Percentiles rank a stretch among this genome's conserved stretches.
Evolutionary conservation across 192 early-diverging fungal species (phyloP).

Genomic region (Geranomyces michiganensis): DNA sequence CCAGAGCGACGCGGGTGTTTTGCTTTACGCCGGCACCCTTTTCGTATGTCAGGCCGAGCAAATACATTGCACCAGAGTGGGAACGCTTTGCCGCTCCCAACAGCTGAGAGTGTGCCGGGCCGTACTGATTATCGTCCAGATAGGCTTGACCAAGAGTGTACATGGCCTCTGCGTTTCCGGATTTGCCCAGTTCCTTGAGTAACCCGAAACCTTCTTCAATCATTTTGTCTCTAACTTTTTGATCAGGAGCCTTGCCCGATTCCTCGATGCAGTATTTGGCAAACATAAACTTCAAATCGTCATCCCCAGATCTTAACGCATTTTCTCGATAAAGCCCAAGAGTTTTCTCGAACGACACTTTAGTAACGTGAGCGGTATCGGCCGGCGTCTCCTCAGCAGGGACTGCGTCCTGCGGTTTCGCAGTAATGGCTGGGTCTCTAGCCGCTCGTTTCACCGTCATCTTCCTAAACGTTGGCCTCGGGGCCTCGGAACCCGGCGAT

Average conservation of each 20-base stretch:
- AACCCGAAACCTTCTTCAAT: slow-evolving; percentile 71
- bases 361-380: slow-evolving; percentile 7
- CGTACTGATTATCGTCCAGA: slow-evolving; percentile 55
- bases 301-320: slow-evolving; percentile 67
- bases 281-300: slow-evolving; percentile 69
- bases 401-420: background rate
- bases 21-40: slow-evolving; percentile 65
- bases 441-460: slow-evolving; percentile 9
- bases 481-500: background rate
- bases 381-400: background rate
- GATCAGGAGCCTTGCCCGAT: slow-evolving; percentile 8
- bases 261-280: slow-evolving; percentile 45
- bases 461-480: slow-evolving; percentile 21
- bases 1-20: slow-evolving; percentile 60
- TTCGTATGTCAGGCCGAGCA: slow-evolving; percentile 68
- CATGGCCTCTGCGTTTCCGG: slow-evolving; percentile 69
- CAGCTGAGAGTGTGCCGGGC: slow-evolving; percentile 73
- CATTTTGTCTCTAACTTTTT: slow-evolving; percentile 45
- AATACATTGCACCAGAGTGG: slow-evolving; percentile 68
- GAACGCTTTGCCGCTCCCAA: slow-evolving; percentile 70
- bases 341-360: slow-evolving; percentile 20
- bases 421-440: background rate
- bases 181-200: slow-evolving; percentile 59
- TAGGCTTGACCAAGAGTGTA: slow-evolving; percentile 46
- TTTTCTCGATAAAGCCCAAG: slow-evolving; percentile 57